Evolutionary conservation across 352 stramenopile species (phyloP), one percentile per base, ranked within the genome.

Genomic region (Pythium brachiatum): DNA sequence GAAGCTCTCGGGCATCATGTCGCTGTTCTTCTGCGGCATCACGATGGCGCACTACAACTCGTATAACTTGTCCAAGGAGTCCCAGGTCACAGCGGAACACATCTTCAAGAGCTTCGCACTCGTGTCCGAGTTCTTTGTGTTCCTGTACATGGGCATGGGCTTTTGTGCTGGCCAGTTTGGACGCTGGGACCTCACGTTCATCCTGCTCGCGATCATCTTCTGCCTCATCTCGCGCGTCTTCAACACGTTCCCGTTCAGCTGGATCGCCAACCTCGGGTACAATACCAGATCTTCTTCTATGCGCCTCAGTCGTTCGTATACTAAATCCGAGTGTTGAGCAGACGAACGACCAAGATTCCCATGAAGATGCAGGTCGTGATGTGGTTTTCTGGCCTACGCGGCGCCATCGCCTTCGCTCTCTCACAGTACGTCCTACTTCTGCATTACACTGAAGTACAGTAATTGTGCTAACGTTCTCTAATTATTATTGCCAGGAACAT

Each of bases 191-290:
- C 50, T 95, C 53, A 80, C 68, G 18, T 97, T 98, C 68, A 81
- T 91, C 11, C 57, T 97, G 6, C 74, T 97, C 15, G 88, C 86
- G 1, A 84, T 97, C 59, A 46, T 96, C 11, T 96, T 97, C 25
- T 89, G 76, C 46, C 71, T 86, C 32, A 67, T 99, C 74, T 75
- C 75, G 88, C 78, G 96, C 11, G 47, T 96, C 3, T 91, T 97
- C 61, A 98, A 99, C 69, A 98, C 97, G 32, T 98, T 99, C 57
- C 95, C 96, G 1, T 86, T 91, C 53, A 89, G 78, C 50, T 89
- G 74, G 72, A 56, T 87, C 5, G 76, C 77, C 6, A 89, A 86
- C 38, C 61, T 87, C 58, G 72, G 78, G 78, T 83, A 44, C 41
- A 26, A 18, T 58, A 46, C 15, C 26, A 21, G 29, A 48, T 47